phyloP scores from a whole-genome alignment of 108 stramenopile species.

The Skeletonema potamos region DNA sequence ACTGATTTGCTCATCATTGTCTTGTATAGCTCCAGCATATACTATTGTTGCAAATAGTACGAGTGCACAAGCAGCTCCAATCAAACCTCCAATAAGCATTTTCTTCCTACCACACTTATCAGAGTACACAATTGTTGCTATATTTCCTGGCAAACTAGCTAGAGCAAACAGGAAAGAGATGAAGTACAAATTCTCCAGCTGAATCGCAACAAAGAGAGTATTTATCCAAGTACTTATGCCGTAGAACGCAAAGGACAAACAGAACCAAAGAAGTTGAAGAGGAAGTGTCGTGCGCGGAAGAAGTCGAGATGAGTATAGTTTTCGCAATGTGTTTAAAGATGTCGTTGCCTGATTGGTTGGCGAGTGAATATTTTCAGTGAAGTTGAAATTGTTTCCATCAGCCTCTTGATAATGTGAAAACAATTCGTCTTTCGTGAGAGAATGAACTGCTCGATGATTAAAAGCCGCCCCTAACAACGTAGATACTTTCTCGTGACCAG shows the following conservation, averaged over 20 bases:
- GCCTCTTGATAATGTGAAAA: conserved; percentile 23
- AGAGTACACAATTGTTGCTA: conserved; percentile 53
- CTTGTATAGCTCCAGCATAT: conserved; percentile 5
- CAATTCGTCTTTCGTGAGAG: conserved; percentile 47
- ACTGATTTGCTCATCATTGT: background rate
- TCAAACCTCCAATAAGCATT: conserved; percentile 54
- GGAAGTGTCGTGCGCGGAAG: conserved; percentile 61
- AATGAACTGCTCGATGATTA: background rate
- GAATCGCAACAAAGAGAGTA: conserved; percentile 67
- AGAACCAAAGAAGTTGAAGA: conserved; percentile 75
- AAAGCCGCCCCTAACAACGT: background rate
- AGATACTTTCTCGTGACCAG: background rate
- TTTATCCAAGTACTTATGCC: conserved; percentile 85
- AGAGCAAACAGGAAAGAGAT: conserved; percentile 79
- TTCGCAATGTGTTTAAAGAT: conserved; percentile 29
- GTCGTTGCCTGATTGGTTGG: background rate
- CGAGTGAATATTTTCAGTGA: background rate
- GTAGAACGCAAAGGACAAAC: conserved; percentile 72
- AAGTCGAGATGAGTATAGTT: conserved; percentile 51
- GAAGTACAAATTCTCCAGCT: conserved; percentile 71
- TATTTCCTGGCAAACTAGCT: conserved; percentile 74
- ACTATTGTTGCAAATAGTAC: conserved; percentile 56
- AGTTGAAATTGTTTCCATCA: background rate
- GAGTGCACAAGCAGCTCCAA: conserved; percentile 50
- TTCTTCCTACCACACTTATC: conserved; percentile 55